These are phyloP conservation scores for Camellia sinensis DNA, from an alignment of 148 eudicot species.

Conservation along the genomic window DNA sequence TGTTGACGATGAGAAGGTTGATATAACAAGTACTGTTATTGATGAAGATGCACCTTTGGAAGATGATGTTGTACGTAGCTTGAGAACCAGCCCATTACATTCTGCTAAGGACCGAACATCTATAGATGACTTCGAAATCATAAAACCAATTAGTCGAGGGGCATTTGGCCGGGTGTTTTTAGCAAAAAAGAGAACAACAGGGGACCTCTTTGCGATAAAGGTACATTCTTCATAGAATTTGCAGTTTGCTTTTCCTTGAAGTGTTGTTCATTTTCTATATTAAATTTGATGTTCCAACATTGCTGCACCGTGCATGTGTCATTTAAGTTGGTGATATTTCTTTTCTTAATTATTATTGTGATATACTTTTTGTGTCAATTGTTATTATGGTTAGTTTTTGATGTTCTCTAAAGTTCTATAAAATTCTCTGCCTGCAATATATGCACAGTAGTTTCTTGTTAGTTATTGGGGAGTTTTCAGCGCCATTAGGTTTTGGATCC, in stretches of 20 bases:
- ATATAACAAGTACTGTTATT: constrained; percentile 80
- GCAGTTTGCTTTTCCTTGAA: neutral
- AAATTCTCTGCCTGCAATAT: neutral
- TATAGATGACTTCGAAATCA: constrained; percentile 96
- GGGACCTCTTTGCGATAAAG: constrained; percentile 99
- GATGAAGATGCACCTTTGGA: constrained; percentile 99
- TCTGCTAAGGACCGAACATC: constrained; percentile 88
- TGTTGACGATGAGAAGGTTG: constrained; percentile 90
- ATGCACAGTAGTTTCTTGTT: neutral
- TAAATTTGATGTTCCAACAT: neutral
- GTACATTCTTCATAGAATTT: constrained; percentile 32
- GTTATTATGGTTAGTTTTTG: neutral
- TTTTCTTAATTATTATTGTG: neutral
- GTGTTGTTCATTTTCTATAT: neutral
- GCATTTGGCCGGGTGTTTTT: constrained; percentile 97
- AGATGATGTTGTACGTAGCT: constrained; percentile 93
- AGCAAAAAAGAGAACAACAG: constrained; percentile 93
- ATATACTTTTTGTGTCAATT: constrained; percentile 2
- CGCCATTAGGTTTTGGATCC: no score
- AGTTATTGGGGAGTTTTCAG: no score
- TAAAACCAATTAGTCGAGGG: constrained; percentile 96
- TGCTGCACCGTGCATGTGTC: neutral
- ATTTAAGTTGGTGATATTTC: neutral
- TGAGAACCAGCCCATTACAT: constrained; percentile 94
- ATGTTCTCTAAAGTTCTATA: neutral